Base-by-base conservation (phyloP, 78 protist genomes). In the Isochrysis galbana region DNA sequence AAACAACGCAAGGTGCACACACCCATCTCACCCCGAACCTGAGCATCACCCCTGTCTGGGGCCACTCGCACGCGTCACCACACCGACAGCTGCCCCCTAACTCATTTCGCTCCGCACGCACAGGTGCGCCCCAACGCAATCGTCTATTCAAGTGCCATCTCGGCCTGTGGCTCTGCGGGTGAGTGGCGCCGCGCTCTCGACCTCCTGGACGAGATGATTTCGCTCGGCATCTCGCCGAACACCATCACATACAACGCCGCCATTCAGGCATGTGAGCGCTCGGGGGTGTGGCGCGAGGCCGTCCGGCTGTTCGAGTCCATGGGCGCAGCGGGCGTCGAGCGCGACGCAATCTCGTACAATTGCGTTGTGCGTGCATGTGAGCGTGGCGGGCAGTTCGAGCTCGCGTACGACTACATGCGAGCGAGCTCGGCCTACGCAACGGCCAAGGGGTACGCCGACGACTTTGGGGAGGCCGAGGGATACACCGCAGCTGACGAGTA, bases 191-290 rank as follows among this genome's bases (percentile, higher is more conserved):
- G 23, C 44, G 89, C 89, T 25, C 67, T 42, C 89, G 67, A 7
- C n/a, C 89, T 83, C 26, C 89, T 83, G 42, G 38, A 44, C 5
- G 84, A 77, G 21, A 77, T 77, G 84, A 44, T 1, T 3, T 3
- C 5, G 44, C 34, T 11, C 44, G 45, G 45, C 21, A 14, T 77
- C 48, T 38, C 5, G 45, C 87, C 23, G 23, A 83, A 83, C 89
- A 83, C 89, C 23, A 83, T 46, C 70, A 46, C 67, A 7, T 83
- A 83, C 89, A 83, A 83, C 89, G 54, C 89, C 17, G 89, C 89
- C 51, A 83, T 83, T 23, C 84, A 77, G 84, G 84, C 84, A 21
- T 77, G 84, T 46, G 84, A 36, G 47, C 44, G 46, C 46, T 41
- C 34, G 34, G 36, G 19, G 34, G 46, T 1, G 84, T 77, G 84